Conservation (phyloP, 2,329 filamentous ascomycete genomes). For the Emmonsia crescens region DNA sequence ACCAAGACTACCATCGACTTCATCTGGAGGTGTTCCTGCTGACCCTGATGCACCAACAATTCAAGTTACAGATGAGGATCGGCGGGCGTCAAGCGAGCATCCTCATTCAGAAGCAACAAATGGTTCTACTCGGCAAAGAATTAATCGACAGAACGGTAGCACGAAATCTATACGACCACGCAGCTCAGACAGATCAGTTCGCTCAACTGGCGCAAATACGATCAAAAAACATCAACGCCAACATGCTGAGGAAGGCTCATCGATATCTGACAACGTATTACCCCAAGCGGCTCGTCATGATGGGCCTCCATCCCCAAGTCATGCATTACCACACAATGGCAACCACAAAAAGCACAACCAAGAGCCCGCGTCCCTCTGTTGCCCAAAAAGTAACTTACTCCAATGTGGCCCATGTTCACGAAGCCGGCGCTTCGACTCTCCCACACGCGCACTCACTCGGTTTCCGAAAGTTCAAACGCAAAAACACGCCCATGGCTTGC, state of each 20-base stretch:
- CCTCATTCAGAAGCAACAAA: conserved; percentile 14
- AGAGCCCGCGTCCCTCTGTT: conserved; percentile 25
- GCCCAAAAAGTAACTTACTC: conserved; percentile 34
- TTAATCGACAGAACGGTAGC: conserved; percentile 26
- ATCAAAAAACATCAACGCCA: conserved; percentile 4
- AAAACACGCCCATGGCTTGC: conserved; percentile 44
- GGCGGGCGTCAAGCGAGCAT: conserved; percentile 19
- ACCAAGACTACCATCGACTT: conserved; percentile 15
- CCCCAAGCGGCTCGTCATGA: conserved; percentile 2
- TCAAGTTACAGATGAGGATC: conserved; percentile 59
- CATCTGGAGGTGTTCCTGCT: conserved; percentile 15
- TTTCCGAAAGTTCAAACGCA: conserved; percentile 43
- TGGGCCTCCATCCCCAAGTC: conserved; percentile 10
- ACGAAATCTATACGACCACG: conserved; percentile 18
- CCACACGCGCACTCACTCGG: conserved; percentile 34
- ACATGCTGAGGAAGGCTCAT: neutral
- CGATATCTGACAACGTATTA: neutral
- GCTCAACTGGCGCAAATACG: neutral
- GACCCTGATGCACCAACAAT: conserved; percentile 52
- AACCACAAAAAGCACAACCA: conserved; percentile 30
- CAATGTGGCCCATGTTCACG: conserved; percentile 31
- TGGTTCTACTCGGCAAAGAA: conserved; percentile 17
- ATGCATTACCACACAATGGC: conserved; percentile 23
- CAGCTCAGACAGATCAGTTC: conserved; percentile 15
- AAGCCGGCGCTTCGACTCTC: conserved; percentile 28